These are phyloP conservation scores for Phyllosticta citrichinensis DNA, from an alignment of 2,329 filamentous ascomycete species.

Conservation along the genomic window DNA sequence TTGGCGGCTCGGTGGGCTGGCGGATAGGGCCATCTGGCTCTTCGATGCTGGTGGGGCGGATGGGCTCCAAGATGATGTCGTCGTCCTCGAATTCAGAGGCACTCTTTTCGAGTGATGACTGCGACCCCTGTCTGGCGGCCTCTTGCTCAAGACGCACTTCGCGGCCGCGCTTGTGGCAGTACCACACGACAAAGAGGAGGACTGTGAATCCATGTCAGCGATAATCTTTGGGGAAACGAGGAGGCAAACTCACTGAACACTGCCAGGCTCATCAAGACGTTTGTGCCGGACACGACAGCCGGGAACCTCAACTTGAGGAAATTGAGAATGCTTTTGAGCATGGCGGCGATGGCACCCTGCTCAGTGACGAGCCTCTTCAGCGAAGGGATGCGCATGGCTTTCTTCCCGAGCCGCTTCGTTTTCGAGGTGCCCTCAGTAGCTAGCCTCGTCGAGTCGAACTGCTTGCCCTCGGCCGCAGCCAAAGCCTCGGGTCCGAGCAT, in stretches of 20 bases:
- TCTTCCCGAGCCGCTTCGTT: conserved; percentile 41
- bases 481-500: conserved; percentile 72
- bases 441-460: conserved; percentile 36
- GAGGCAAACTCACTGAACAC: conserved; percentile 60
- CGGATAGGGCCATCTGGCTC: not conserved
- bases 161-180: conserved; percentile 89
- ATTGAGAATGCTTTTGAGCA: conserved; percentile 84
- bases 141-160: conserved; percentile 69
- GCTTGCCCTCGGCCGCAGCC: conserved; percentile 67
- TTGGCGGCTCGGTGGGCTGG: conserved; percentile 15
- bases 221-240: not conserved
- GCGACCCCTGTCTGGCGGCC: conserved; percentile 23
- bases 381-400: conserved; percentile 58
- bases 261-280: conserved; percentile 80
- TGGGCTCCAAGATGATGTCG: conserved; percentile 11
- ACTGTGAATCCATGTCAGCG: conserved; percentile 37
- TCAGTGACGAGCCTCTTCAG: conserved; percentile 74
- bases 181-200: conserved; percentile 91
- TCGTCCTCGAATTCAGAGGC: conserved; percentile 16
- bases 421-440: conserved; percentile 13
- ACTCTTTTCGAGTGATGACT: conserved; percentile 19
- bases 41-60: not conserved
- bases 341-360: conserved; percentile 72
- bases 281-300: conserved; percentile 73
- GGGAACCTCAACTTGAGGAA: conserved; percentile 83